phyloP scores from a whole-genome alignment of 345 rosid genomes.

The Dipteronia dyeriana region DNA sequence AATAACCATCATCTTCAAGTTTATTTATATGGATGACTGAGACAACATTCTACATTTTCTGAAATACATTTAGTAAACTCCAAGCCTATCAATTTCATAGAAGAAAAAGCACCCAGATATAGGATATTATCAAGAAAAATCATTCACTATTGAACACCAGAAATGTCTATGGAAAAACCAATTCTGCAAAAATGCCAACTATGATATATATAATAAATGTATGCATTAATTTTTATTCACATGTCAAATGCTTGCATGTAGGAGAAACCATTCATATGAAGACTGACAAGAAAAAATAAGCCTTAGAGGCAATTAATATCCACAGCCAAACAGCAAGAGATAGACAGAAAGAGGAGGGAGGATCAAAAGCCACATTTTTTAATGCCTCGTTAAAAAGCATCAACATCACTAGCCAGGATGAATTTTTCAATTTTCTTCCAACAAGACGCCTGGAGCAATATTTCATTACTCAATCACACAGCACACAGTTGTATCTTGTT shows the following conservation, averaged over 20 bases:
- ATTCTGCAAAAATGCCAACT: neutral
- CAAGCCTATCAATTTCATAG: neutral
- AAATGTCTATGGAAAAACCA: neutral
- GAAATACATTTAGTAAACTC: neutral
- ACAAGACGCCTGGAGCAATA: neutral
- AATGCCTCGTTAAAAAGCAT: neutral
- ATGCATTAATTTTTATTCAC: neutral
- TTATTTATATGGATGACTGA: neutral
- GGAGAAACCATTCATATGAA: neutral
- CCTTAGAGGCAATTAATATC: neutral
- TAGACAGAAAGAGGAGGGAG: neutral
- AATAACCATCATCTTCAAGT: slow-evolving; percentile 1
- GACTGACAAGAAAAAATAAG: neutral
- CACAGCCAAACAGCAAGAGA: neutral
- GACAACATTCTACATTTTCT: neutral
- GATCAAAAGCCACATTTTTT: neutral
- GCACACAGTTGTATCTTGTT: neutral
- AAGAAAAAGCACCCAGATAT: neutral
- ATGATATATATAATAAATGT: neutral
- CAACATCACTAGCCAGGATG: neutral
- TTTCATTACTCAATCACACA: neutral
- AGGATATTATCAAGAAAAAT: neutral
- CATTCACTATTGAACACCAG: neutral
- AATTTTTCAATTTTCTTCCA: neutral
- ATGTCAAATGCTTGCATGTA: neutral